Conservation (phyloP, 2,329 filamentous ascomycete genomes). For the Exophiala phaeomuriformis region DNA sequence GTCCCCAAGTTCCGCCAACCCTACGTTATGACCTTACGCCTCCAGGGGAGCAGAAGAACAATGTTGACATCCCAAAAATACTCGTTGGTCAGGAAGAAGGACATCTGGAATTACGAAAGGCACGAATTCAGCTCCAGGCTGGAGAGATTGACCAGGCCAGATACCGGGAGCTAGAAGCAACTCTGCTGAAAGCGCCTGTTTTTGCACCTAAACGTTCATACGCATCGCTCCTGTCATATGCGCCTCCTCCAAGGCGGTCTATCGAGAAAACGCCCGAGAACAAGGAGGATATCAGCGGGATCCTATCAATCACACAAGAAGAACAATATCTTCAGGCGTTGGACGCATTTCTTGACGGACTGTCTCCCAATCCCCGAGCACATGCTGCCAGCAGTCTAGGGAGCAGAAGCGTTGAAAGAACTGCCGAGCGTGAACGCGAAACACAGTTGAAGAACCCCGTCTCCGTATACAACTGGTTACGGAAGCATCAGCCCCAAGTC, state of each 20-base stretch:
- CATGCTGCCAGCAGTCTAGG: constrained; percentile 37
- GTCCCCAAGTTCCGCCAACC: constrained; percentile 65
- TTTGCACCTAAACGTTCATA: constrained; percentile 35
- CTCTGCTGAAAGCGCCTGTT: constrained; percentile 34
- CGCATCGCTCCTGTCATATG: constrained; percentile 9
- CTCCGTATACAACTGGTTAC: constrained; percentile 92
- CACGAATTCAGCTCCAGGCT: constrained; percentile 33
- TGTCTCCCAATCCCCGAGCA: constrained; percentile 17
- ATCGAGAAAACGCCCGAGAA: constrained; percentile 5
- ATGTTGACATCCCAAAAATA: constrained; percentile 31
- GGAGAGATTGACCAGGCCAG: constrained; percentile 33
- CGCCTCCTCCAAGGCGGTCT: background rate
- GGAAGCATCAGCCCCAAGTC: constrained; percentile 73
- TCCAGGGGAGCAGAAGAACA: constrained; percentile 41
- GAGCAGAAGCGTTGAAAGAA: constrained; percentile 40
- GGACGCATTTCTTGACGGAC: constrained; percentile 32
- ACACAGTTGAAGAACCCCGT: constrained; percentile 68
- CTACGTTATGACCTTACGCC: constrained; percentile 65
- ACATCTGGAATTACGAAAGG: constrained; percentile 34
- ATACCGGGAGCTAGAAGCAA: constrained; percentile 36
- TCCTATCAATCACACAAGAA: constrained; percentile 40
- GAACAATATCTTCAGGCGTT: constrained; percentile 37
- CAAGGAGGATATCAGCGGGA: constrained; percentile 32
- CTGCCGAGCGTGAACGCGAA: constrained; percentile 49
- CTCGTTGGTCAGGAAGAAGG: constrained; percentile 18